Evolutionary conservation across 1,284 basidiomycete species (phyloP), one percentile per base, ranked within the genome.

Genomic region (Rhizopogon parksii): DNA sequence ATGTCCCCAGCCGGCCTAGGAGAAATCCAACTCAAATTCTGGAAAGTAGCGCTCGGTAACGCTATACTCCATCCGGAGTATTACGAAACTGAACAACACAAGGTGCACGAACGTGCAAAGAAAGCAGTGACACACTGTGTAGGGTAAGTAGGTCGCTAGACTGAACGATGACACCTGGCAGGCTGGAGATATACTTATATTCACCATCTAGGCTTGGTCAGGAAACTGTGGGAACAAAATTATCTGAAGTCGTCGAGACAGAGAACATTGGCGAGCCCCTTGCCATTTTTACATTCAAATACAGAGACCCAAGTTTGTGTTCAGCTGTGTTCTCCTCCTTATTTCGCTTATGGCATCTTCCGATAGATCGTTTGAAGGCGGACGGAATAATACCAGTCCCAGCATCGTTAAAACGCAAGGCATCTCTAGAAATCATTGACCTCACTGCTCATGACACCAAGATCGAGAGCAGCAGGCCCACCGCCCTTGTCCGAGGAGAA

Each of bases 81-180:
- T 8, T 12, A 27, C 21, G 7, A 42, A 34, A 21, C 59, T 47
- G 51, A 57, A 43, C 21, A 24, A 24, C 53, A 56, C 32, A 67
- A 66, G 39, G 47, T 72, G 17, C 70, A 73, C 34, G 71, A 72
- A 36, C 62, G 62, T 12, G 60, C 65, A 11, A 72, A 73, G 55
- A 72, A 72, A 51, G 69, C 61, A 7, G 57, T 68, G 4, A 60
- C 64, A 2, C 69, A 73, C 27, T 62, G 65, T 42, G 57, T 71
- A 30, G 64, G 60, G 68, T 71, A 39, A 46, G 68, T 58, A 40
- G 17, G 50, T 15, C 14, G 6, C 6, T 5, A 19, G 36, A 30
- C 35, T 25, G 1, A 37, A 5, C 4, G 12, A 12, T 45, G 4
- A 34, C 42, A 19, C 19, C 19, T 19, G 19, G 1, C 6, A 21